phyloP scores from a whole-genome alignment of 148 eudicot genomes.

The Rhododendron mucronatum region DNA sequence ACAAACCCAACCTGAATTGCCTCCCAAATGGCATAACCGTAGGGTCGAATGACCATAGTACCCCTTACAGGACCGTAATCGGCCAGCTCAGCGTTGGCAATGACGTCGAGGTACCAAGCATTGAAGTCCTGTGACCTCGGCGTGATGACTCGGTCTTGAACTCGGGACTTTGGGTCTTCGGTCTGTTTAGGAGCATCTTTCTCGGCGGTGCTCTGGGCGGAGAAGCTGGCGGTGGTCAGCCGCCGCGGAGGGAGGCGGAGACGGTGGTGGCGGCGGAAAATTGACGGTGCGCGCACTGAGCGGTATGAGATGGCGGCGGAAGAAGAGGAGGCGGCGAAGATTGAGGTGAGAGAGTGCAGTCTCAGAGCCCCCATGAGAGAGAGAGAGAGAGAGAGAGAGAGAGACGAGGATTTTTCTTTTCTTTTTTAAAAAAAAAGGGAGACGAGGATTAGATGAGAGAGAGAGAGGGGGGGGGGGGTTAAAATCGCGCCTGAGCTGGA shows the following conservation, averaged over 20 bases:
- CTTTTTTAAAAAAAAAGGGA: too few relatives aligned
- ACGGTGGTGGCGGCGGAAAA: constrained; percentile 22
- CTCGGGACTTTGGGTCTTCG: constrained; percentile 24
- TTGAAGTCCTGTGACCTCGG: constrained; percentile 90
- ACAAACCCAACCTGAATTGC: constrained; percentile 61
- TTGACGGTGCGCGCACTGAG: constrained; percentile 26
- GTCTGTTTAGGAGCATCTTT: constrained; percentile 25
- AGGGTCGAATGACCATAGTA: constrained; percentile 97
- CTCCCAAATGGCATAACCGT: constrained; percentile 98
- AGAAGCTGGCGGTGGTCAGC: constrained; percentile 21
- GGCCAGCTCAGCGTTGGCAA: constrained; percentile 80
- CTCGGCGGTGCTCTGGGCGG: constrained; percentile 33
- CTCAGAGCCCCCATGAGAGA: constrained; percentile 56
- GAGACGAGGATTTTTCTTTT: too few relatives aligned
- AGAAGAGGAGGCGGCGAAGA: constrained; percentile 24
- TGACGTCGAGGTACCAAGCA: constrained; percentile 87
- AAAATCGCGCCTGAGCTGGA: too few relatives aligned
- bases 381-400: not conserved
- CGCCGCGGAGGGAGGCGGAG: constrained; percentile 23
- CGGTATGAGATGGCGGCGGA: constrained; percentile 29
- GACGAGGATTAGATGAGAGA: not conserved
- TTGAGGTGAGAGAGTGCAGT: constrained; percentile 41
- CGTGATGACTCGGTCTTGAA: constrained; percentile 53
- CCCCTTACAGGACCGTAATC: constrained; percentile 99
- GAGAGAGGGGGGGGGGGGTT: too few relatives aligned